Evolutionary conservation across 2,329 filamentous ascomycete species (phyloP), one percentile per base, ranked within the genome.

Genomic region (Exophiala dermatitidis): DNA sequence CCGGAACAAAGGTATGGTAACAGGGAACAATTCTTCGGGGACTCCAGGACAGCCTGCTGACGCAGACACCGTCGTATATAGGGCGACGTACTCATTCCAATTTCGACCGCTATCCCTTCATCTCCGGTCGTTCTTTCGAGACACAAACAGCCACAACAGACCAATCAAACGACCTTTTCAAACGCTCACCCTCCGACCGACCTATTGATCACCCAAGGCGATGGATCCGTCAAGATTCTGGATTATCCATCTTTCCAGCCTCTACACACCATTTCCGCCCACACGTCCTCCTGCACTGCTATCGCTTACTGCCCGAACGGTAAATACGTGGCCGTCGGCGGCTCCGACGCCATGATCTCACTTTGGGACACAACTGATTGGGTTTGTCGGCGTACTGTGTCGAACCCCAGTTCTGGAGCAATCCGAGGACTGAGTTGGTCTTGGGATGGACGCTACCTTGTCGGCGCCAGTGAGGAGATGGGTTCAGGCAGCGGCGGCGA

Each of bases 121-220:
- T 67, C 67, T 0, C 70, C 72, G 1, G 65, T 59, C 3, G 63
- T 69, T 29, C 69, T 74, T 36, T 64, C 69, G n/a, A 59, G 69
- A 1, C 70, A 72, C 40, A 73, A 70, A 3, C 74, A 76, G 63
- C 57, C 69, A 19, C 63, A 74, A 33, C 73, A 76, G 62, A 76
- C 74, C 1, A 76, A 76, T 56, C 72, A 72, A 19, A 74, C 72
- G 4, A 68, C 70, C 26, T 77, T 77, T 64, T 73, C 72, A 12
- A 68, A 75, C 56, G 67, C 72, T 36, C 65, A 71, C 52, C 69
- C 70, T 5, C 65, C 71, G 26, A 64, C 71, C 6, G 67, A 74
- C 50, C 65, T 76, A 48, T 70, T 76, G 57, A 69, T 74, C 90
- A 76, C 74, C 28, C 74, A 73, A 10, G 74, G 74, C 56, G 73